These are phyloP conservation scores for Malania oleifera DNA, from an alignment of 164 flowering plant genomes.

Conservation along the genomic window DNA sequence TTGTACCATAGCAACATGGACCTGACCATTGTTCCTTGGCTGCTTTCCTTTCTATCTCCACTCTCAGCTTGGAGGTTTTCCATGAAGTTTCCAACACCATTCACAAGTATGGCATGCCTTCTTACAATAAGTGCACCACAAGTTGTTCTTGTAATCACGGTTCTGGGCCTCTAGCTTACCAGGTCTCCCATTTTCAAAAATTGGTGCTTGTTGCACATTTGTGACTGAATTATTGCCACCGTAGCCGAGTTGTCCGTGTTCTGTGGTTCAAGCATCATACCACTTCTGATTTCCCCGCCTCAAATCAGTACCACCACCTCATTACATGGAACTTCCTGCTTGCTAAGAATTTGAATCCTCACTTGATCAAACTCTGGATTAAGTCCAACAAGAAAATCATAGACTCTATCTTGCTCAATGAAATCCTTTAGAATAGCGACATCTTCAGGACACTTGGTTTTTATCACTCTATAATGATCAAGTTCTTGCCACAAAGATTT, in stretches of 20 bases:
- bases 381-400: too few species aligned
- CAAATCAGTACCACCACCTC: background rate
- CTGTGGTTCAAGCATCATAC: background rate
- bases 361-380: background rate
- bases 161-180: too few species aligned
- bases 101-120: too few species aligned
- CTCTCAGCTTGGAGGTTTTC: too few species aligned
- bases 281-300: background rate
- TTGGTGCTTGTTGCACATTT: background rate
- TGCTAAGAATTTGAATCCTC: background rate
- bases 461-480: too few species aligned
- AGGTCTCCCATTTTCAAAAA: too few species aligned
- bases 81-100: too few species aligned
- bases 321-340: background rate
- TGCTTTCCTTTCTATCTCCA: background rate
- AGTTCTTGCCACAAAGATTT: background rate
- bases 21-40: conserved; percentile 1
- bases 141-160: too few species aligned
- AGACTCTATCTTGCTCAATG: too few species aligned
- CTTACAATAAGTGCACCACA: too few species aligned
- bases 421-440: too few species aligned
- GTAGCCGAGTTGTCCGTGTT: background rate
- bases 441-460: too few species aligned
- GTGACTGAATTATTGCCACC: background rate
- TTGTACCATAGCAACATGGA: background rate